phyloP scores from a whole-genome alignment of 495 filamentous ascomycete genomes.

The Filosporella fistucella region DNA sequence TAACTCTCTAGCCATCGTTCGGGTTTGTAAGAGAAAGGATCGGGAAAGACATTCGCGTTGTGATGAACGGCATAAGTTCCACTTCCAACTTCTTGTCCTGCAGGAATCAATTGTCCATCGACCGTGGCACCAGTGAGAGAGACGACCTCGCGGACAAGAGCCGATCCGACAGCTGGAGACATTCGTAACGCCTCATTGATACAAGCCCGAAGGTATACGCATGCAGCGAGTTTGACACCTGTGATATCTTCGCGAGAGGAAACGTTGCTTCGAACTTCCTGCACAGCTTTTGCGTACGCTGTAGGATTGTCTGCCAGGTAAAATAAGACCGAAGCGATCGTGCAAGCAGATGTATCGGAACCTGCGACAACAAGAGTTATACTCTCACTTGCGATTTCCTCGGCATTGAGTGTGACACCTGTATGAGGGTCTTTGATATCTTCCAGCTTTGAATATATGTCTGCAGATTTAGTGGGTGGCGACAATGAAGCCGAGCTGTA shows the following conservation, averaged over 20 bases:
- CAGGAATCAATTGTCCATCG: not conserved
- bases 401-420: not conserved
- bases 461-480: not conserved
- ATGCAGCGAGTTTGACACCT: not conserved
- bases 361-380: not conserved
- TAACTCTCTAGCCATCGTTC: not conserved
- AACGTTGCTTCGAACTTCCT: not conserved
- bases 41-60: not conserved
- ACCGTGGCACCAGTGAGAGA: not conserved
- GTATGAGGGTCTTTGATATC: not conserved
- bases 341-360: not conserved
- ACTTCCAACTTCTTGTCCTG: not conserved
- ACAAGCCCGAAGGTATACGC: conserved; percentile 22
- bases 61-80: not conserved
- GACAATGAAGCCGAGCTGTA: no score
- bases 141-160: not conserved
- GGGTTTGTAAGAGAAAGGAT: not conserved
- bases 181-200: conserved; percentile 30
- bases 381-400: not conserved
- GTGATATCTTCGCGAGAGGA: not conserved
- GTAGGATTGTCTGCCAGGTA: not conserved
- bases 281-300: not conserved
- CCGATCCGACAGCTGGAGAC: not conserved
- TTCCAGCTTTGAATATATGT: not conserved
- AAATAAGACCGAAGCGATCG: not conserved